These are phyloP conservation scores for Odontarrhena argentea DNA, from an alignment of 345 rosid genomes.

Conservation along the genomic window DNA sequence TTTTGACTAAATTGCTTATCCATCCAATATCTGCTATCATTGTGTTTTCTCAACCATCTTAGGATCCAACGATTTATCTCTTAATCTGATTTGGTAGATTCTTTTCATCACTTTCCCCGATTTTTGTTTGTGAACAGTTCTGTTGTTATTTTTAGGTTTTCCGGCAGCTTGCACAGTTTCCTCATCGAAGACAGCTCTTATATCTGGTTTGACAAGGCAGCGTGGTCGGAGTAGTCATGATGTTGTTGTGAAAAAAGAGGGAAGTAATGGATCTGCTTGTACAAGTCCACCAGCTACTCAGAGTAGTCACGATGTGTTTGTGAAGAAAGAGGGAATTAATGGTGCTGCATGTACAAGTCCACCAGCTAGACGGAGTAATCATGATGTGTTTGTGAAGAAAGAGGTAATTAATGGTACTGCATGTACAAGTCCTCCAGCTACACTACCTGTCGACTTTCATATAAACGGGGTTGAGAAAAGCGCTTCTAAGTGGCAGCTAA, in stretches of 20 bases:
- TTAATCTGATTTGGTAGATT: slow-evolving; percentile 1
- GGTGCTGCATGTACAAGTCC: slow-evolving; percentile 52
- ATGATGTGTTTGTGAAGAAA: slow-evolving; percentile 44
- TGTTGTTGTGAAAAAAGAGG: slow-evolving; percentile 48
- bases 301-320: slow-evolving; percentile 43
- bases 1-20: slow-evolving; percentile 5
- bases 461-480: slow-evolving; percentile 65
- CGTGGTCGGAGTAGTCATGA: slow-evolving; percentile 49
- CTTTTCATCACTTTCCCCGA: neutral
- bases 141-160: slow-evolving; percentile 22
- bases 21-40: neutral
- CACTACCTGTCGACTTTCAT: slow-evolving; percentile 36
- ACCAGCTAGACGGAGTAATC: slow-evolving; percentile 42
- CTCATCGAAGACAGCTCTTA: slow-evolving; percentile 42
- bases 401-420: slow-evolving; percentile 54
- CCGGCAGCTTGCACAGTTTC: slow-evolving; percentile 21
- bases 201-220: slow-evolving; percentile 51
- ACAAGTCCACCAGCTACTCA: slow-evolving; percentile 53
- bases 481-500: slow-evolving; percentile 85
- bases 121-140: slow-evolving; percentile 22
- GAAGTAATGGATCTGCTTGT: slow-evolving; percentile 50
- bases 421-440: slow-evolving; percentile 51
- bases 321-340: slow-evolving; percentile 50
- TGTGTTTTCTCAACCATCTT: slow-evolving; percentile 23
- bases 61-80: slow-evolving; percentile 14